Evolutionary conservation across 305 asterid genomes (phyloP), one percentile per base, ranked within the genome.

Genomic region (Fraxinus platypoda): DNA sequence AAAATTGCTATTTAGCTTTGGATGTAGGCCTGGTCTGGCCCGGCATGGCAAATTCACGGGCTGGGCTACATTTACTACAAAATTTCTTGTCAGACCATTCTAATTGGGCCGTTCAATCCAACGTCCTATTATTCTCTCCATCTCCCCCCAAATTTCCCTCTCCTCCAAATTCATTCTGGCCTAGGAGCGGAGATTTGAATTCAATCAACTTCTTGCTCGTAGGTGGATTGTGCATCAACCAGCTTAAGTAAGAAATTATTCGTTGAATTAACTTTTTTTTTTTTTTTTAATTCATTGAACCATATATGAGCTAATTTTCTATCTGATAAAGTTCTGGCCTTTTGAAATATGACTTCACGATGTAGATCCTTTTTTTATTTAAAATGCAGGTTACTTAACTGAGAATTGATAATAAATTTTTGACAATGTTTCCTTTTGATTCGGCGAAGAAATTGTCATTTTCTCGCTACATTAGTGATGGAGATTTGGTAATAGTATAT

Each of bases 401-500:
- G 76, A 59, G 30, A 41, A 12, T 54, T 54, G 75, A 59, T 34
- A 62, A 7, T 43, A 15, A 19, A 66, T 46, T 11, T 11, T 38
- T 9, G 66, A 81, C 82, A 78, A 89, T 95, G 93, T 79, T 90
- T 62, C 89, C 94, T 11, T 70, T 83, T 37, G 90, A 91, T 77
- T 85, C 89, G 3, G 59, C 80, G 52, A 86, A 87, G 6, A 91
- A 87, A 38, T 66, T 95, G 38, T 93, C 98, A 1, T 90, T 90
- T 74, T 89, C 89, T 6, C 92, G 95, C 28, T 80, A 79, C 76
- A 92, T 93, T 83, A 75, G 43, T 75, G 84, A 87, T 43, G 97
- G 97, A 7, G 97, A 94, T 86, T 85, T 94, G 87, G 93, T 95
- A 64, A 90, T 95, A 59, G 97, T 93, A 25, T 94, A 93, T 71